phyloP scores from a whole-genome alignment of 169 alveolate genomes.

The Cyclospora cayetanensis region DNA sequence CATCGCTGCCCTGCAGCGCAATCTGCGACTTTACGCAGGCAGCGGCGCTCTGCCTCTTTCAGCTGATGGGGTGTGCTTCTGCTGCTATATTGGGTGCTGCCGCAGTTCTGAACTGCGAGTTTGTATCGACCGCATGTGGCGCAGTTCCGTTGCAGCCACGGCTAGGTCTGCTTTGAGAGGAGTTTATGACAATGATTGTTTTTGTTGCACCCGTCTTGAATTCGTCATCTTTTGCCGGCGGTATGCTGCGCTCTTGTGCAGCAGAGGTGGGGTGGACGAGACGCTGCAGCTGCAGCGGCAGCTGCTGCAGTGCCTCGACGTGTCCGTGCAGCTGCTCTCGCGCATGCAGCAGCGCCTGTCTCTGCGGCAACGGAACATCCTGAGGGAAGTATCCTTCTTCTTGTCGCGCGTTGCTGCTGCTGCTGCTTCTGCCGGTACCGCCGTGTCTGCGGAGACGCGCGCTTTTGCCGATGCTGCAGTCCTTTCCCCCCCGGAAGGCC shows the following conservation, averaged over 20 bases:
- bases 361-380: neutral
- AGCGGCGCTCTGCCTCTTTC: slow-evolving; percentile 4
- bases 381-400: neutral
- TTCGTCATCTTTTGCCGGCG: neutral
- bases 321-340: neutral
- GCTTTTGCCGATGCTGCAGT: slow-evolving; percentile 15
- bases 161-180: neutral
- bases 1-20: neutral
- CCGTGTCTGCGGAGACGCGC: neutral
- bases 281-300: slow-evolving; percentile 22
- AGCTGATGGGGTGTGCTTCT: slow-evolving; percentile 13
- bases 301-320: neutral
- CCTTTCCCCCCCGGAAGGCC: neutral
- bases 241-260: too few relatives aligned
- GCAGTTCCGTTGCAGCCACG: neutral
- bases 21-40: slow-evolving; percentile 1
- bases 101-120: neutral
- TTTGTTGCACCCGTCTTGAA: neutral
- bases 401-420: neutral
- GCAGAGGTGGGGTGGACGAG: neutral
- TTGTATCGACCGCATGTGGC: neutral
- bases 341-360: slow-evolving; percentile 15
- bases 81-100: slow-evolving; percentile 22
- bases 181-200: neutral
- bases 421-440: neutral